phyloP scores from a whole-genome alignment of 306 rosid genomes.

The Begonia fuchsioides region DNA sequence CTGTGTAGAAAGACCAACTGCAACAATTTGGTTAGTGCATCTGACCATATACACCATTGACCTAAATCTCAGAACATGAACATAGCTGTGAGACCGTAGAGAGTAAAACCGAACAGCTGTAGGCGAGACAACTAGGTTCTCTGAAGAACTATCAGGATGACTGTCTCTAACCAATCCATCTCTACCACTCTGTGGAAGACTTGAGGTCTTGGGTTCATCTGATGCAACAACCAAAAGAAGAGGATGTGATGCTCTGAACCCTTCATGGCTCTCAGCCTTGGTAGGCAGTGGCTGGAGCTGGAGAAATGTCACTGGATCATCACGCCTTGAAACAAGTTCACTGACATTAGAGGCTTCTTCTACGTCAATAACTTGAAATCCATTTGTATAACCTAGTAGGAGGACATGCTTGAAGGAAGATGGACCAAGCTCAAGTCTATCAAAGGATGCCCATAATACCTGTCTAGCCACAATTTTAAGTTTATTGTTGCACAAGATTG shows the following conservation, averaged over 20 bases:
- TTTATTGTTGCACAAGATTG: not conserved
- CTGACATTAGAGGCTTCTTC: conserved; percentile 65
- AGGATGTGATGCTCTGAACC: conserved; percentile 77
- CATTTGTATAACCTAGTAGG: conserved; percentile 80
- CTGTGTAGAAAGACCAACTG: conserved; percentile 89
- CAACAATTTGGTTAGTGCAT: conserved; percentile 86
- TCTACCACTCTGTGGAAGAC: conserved; percentile 45
- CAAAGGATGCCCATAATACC: conserved; percentile 91
- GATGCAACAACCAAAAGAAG: conserved; percentile 85
- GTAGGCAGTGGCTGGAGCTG: conserved; percentile 82
- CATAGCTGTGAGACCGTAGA: conserved; percentile 62
- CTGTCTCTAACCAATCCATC: conserved; percentile 48
- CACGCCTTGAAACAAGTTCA: conserved; percentile 75
- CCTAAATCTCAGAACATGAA: conserved; percentile 89
- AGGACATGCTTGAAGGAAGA: conserved; percentile 54
- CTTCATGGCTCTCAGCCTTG: conserved; percentile 41
- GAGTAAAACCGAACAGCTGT: conserved; percentile 91
- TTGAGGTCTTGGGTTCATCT: conserved; percentile 63
- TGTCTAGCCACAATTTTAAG: conserved; percentile 20
- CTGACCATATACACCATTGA: conserved; percentile 88
- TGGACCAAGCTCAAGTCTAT: conserved; percentile 51
- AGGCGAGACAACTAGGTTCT: conserved; percentile 45
- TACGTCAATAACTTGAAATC: conserved; percentile 90
- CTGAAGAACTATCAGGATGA: conserved; percentile 37
- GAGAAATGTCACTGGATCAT: conserved; percentile 90